Evolutionary conservation across 2,329 filamentous ascomycete genomes (phyloP).

Genomic region (Parafenestella ontariensis): DNA sequence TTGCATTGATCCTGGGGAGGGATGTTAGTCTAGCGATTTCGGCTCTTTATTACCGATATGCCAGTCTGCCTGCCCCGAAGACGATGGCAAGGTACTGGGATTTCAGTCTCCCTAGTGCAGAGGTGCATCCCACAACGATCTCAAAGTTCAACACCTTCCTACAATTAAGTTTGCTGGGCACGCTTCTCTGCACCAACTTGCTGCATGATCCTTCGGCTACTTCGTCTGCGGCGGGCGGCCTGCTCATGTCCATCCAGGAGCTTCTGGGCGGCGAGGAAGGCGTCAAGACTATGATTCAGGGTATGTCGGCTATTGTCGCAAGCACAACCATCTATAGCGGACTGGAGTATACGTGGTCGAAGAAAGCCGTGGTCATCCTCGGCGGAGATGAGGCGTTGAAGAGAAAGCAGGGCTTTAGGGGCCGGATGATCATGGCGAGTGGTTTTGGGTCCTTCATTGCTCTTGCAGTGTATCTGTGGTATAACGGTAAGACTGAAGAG

Average conservation of each 20-base stretch:
- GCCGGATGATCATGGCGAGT: constrained; percentile 56
- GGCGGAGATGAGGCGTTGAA: constrained; percentile 57
- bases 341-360: constrained; percentile 87
- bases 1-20: constrained; percentile 86
- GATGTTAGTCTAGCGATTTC: constrained; percentile 83
- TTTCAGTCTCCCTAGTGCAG: constrained; percentile 87
- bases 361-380: constrained; percentile 90
- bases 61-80: constrained; percentile 90
- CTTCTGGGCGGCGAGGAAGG: constrained; percentile 39
- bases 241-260: constrained; percentile 34
- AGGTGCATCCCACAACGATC: constrained; percentile 82
- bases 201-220: constrained; percentile 65
- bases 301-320: constrained; percentile 78
- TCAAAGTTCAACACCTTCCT: constrained; percentile 92
- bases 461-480: constrained; percentile 46
- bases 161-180: constrained; percentile 85
- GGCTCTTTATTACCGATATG: constrained; percentile 95
- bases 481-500: constrained; percentile 18
- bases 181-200: constrained; percentile 81
- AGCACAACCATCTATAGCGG: constrained; percentile 93
- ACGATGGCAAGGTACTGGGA: constrained; percentile 96
- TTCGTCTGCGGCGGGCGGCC: constrained; percentile 50
- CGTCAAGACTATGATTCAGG: constrained; percentile 44
- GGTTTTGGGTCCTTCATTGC: constrained; percentile 55
- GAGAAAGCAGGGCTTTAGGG: constrained; percentile 56